Conservation (phyloP, 495 filamentous ascomycete species). For the Hypoxylon fragiforme region DNA sequence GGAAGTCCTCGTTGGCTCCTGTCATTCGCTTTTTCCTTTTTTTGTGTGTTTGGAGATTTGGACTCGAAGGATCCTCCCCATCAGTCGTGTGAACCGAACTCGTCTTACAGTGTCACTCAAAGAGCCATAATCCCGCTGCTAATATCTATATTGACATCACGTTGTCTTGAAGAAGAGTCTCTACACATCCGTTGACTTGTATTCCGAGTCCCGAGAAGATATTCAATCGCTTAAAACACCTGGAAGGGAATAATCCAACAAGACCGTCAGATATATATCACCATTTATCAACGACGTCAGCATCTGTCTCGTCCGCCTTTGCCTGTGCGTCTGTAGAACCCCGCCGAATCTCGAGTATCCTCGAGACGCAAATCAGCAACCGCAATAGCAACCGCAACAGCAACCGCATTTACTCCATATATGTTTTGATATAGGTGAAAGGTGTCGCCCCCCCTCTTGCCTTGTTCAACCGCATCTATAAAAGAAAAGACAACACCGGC, state of each 20-base stretch:
- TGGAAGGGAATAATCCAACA: constrained; percentile 35
- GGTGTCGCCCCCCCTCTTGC: constrained; percentile 10
- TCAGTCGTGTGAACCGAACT: constrained; percentile 29
- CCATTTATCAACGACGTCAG: constrained; percentile 15
- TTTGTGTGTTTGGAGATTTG: constrained; percentile 48
- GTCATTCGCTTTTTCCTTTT: constrained; percentile 62
- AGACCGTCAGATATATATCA: constrained; percentile 19
- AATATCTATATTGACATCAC: constrained; percentile 31
- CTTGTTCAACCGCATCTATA: constrained; percentile 23
- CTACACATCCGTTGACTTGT: constrained; percentile 29
- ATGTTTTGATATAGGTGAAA: constrained; percentile 33
- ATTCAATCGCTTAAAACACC: constrained; percentile 45
- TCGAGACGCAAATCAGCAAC: not conserved
- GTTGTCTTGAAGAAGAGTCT: constrained; percentile 23
- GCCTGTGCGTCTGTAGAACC: constrained; percentile 13
- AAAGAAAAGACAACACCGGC: constrained; percentile 25
- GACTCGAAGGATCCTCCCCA: constrained; percentile 33
- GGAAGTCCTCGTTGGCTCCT: constrained; percentile 68
- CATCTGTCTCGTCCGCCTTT: constrained; percentile 8
- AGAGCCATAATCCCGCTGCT: constrained; percentile 12
- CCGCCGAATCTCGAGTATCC: constrained; percentile 13
- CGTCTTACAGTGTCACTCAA: constrained; percentile 28
- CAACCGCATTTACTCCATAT: not conserved
- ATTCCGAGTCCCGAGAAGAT: constrained; percentile 37
- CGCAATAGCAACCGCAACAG: not conserved